phyloP scores from a whole-genome alignment of 1,139 yeast species.

The Wickerhamomyces sp. region DNA sequence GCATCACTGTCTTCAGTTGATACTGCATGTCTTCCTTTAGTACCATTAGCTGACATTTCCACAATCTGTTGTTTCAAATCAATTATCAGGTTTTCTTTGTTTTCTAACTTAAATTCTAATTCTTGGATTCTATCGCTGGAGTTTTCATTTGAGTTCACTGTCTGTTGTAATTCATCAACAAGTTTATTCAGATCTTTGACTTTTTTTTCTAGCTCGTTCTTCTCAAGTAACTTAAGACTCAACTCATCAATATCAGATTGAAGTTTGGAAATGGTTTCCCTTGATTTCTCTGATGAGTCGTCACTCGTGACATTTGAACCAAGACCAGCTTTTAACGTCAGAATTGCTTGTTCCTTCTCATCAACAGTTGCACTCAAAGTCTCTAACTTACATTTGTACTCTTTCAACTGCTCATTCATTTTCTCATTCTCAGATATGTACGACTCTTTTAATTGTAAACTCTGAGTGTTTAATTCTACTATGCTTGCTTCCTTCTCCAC shows the following conservation, averaged over 20 bases:
- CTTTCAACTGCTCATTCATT: slow-evolving; percentile 1
- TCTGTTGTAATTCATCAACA: slow-evolving; percentile 8
- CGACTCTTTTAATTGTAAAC: slow-evolving; percentile 13
- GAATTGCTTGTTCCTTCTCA: slow-evolving; percentile 1
- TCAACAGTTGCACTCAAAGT: slow-evolving; percentile 2
- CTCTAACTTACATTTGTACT: background rate
- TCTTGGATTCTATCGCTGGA: slow-evolving; percentile 15
- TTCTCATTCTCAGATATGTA: slow-evolving; percentile 3
- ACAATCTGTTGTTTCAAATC: slow-evolving; percentile 12
- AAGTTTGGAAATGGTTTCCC: background rate
- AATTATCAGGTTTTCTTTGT: slow-evolving; percentile 14
- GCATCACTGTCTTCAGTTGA: background rate
- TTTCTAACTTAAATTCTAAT: slow-evolving; percentile 14
- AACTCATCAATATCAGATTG: slow-evolving; percentile 12
- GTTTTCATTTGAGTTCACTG: slow-evolving; percentile 13
- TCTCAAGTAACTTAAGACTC: slow-evolving; percentile 1
- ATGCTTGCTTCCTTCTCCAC: slow-evolving; percentile 11
- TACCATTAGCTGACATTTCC: background rate
- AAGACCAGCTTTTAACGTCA: slow-evolving; percentile 3
- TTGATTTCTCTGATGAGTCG: background rate
- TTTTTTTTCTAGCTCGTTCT: background rate
- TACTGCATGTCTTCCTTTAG: no score
- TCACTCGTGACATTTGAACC: background rate
- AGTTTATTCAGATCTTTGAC: background rate
- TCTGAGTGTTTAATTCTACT: slow-evolving; percentile 10